A percentile compares a stretch with the other conserved stretches of the same genome.
These are phyloP conservation scores for Cucumis hystrix DNA, from an alignment of 306 rosid genomes.

Conservation along the genomic window DNA sequence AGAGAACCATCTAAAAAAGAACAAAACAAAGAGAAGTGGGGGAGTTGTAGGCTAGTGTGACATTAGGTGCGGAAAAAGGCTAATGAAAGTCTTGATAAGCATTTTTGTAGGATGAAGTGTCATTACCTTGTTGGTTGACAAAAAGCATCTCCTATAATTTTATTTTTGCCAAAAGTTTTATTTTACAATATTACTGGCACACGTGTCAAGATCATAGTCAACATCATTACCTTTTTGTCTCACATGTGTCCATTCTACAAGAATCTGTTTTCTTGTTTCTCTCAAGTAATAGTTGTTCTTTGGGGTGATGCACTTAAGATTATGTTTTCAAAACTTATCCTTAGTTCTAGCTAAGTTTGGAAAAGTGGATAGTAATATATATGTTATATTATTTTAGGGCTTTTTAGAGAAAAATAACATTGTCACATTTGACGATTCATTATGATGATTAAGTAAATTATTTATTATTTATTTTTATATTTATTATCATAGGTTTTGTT, in stretches of 20 bases:
- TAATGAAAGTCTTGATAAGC: slow-evolving; percentile 25
- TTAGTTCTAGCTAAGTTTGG: not conserved
- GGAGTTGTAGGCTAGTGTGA: not conserved
- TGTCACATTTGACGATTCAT: too few relatives aligned
- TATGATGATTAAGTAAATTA: too few relatives aligned
- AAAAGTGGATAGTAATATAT: not conserved
- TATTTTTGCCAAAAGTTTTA: not conserved
- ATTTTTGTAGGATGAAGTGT: slow-evolving; percentile 25
- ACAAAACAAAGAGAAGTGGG: not conserved
- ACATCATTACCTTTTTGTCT: slow-evolving; percentile 36
- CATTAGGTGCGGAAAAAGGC: slow-evolving; percentile 5
- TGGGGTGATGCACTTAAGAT: not conserved
- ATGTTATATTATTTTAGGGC: not conserved
- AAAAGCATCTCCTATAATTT: slow-evolving; percentile 21
- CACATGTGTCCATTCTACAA: slow-evolving; percentile 1
- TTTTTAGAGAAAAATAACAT: too few relatives aligned
- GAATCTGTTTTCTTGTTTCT: not conserved
- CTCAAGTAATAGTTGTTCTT: not conserved
- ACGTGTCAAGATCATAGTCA: slow-evolving; percentile 15
- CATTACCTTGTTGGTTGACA: slow-evolving; percentile 61
- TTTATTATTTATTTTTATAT: too few relatives aligned
- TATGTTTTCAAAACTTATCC: not conserved
- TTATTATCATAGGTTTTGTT: too few relatives aligned
- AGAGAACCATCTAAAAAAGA: not conserved
- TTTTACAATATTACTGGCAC: not conserved